These are phyloP conservation scores for Escallonia rubra DNA, from an alignment of 129 eudicot genomes.

Conservation along the genomic window DNA sequence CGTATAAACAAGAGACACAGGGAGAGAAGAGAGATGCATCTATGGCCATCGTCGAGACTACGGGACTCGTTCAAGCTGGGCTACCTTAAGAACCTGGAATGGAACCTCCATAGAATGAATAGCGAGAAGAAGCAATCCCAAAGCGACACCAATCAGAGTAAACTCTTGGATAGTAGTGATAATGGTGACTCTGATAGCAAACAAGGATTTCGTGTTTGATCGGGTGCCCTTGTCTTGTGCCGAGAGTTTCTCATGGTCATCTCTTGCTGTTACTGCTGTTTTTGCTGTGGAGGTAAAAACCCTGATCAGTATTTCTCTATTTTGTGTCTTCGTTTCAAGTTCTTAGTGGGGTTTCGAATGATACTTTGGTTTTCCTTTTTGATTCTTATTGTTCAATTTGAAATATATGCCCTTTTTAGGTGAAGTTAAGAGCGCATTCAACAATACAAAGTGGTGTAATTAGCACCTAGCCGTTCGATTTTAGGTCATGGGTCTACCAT, in stretches of 20 bases:
- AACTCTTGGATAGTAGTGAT: constrained; percentile 17
- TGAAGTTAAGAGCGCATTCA: no score
- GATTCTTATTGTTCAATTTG: neutral
- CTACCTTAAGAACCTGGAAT: constrained; percentile 39
- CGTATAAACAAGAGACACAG: no score
- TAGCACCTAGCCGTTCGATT: no score
- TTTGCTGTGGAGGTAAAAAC: constrained; percentile 49
- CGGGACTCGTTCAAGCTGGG: constrained; percentile 45
- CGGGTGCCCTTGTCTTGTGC: constrained; percentile 16
- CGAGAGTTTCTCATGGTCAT: constrained; percentile 34
- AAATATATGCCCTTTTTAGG: neutral
- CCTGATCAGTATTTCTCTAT: neutral
- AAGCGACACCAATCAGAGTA: neutral
- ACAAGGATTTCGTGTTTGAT: neutral
- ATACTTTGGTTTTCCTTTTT: neutral
- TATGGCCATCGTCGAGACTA: constrained; percentile 50
- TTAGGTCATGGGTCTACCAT: no score
- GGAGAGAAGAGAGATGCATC: constrained; percentile 39
- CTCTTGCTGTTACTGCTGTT: constrained; percentile 51
- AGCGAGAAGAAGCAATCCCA: constrained; percentile 13
- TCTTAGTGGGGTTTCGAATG: neutral
- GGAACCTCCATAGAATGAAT: constrained; percentile 36
- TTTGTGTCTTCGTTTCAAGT: neutral
- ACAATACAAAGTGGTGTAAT: no score
- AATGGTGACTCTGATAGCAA: neutral